Conservation (phyloP, 108 stramenopile species). For the Cyclotella choctawhatcheeana region DNA sequence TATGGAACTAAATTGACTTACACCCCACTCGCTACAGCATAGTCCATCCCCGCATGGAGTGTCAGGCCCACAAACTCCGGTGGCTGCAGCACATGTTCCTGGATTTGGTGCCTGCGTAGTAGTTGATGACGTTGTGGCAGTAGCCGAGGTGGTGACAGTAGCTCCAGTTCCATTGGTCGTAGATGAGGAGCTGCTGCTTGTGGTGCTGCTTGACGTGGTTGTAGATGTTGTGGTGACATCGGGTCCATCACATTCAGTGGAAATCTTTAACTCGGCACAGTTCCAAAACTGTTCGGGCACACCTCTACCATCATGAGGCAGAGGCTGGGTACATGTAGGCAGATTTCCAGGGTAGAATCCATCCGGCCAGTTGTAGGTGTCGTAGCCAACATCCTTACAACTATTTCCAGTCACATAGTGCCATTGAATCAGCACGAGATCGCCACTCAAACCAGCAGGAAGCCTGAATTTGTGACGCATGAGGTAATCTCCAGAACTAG, state of each 20-base stretch:
- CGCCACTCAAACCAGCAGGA: conserved; percentile 32
- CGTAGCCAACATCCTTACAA: conserved; percentile 34
- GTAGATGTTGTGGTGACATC: too few species aligned
- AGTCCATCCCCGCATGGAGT: neutral
- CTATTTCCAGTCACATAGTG: conserved; percentile 71
- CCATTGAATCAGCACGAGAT: conserved; percentile 71
- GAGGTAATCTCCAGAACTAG: conserved; percentile 17
- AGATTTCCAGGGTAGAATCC: conserved; percentile 19
- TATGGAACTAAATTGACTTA: too few species aligned
- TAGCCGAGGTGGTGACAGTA: too few species aligned
- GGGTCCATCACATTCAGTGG: conserved; percentile 11
- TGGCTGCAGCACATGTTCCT: conserved; percentile 1
- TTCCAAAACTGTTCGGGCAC: conserved; percentile 50
- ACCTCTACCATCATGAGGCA: conserved; percentile 26
- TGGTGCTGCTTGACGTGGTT: too few species aligned
- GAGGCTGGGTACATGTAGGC: conserved; percentile 18
- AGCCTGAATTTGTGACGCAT: conserved; percentile 25
- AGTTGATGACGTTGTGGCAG: too few species aligned
- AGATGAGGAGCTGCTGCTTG: too few species aligned
- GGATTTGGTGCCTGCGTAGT: too few species aligned
- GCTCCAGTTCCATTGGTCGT: too few species aligned
- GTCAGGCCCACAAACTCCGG: neutral
- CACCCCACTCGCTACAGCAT: conserved; percentile 2
- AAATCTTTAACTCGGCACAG: conserved; percentile 41
- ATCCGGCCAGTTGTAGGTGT: conserved; percentile 32